Conservation (phyloP, 257 asterid genomes). For the Ehretia macrophylla region DNA sequence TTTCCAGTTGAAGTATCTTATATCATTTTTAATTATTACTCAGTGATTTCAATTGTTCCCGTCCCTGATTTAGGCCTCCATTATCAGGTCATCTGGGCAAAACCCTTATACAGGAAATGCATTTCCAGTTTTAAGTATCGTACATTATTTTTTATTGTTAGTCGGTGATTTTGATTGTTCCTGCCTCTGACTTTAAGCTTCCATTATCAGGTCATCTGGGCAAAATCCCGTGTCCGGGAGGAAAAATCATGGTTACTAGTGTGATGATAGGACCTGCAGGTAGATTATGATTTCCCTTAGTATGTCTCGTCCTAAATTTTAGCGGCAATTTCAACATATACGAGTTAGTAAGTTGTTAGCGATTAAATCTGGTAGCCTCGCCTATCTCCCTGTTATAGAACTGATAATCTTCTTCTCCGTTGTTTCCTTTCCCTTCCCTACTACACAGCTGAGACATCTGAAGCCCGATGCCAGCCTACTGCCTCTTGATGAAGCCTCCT, state of each 20-base stretch:
- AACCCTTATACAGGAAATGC: too few relatives aligned
- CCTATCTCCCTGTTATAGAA: conserved; percentile 33
- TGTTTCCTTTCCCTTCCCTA: conserved; percentile 77
- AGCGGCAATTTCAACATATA: not conserved
- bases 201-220: conserved; percentile 76
- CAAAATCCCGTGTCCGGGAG: conserved; percentile 83
- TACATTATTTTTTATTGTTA: too few relatives aligned
- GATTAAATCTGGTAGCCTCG: conserved; percentile 22
- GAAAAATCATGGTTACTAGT: conserved; percentile 88
- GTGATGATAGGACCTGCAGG: conserved; percentile 52
- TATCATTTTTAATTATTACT: too few relatives aligned
- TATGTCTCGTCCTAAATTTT: conserved; percentile 4
- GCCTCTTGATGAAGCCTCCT: conserved; percentile 76
- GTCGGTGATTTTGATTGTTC: conserved; percentile 2
- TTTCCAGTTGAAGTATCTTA: too few relatives aligned
- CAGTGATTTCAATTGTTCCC: too few relatives aligned
- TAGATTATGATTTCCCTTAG: conserved; percentile 43
- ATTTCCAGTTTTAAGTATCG: too few relatives aligned
- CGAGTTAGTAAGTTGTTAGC: not conserved
- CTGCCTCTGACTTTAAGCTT: conserved; percentile 35
- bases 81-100: too few relatives aligned
- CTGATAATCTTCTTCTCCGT: conserved; percentile 79
- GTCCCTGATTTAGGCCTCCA: too few relatives aligned
- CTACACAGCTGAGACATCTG: conserved; percentile 90
- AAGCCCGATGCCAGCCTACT: conserved; percentile 90